Evolutionary conservation across 495 filamentous ascomycete species (phyloP), one percentile per base, ranked within the genome.

Genomic region (Geopyxis carbonaria): DNA sequence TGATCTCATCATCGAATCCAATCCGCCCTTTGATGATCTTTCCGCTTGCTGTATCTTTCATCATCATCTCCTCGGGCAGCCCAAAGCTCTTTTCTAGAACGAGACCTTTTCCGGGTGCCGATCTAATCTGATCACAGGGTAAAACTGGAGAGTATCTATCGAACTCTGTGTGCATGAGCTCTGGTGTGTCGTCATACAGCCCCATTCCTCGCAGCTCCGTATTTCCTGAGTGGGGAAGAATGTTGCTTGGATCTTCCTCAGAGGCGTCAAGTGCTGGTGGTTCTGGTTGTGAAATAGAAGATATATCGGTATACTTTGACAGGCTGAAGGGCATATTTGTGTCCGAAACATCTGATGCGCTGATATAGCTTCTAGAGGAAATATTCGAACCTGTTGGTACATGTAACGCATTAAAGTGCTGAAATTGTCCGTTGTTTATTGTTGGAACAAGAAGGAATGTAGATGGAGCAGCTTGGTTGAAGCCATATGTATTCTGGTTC

Each of bases 61-160:
- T 53, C 47, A 47, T 53, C 50, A 50, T 54, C 45, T 52, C 44
- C 37, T 52, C 50, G 10, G 51, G 51, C 21, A 54, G 27, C 22
- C 48, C 48, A 33, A 54, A 54, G 42, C 51, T 54, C 33, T 44
- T 47, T 16, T 54, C 51, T 34, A 54, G 39, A 27, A 54, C 49
- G 21, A 53, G 43, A 25, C 50, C 48, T 22, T 44, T 47, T 18
- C 50, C 48, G 3, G 46, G 25, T 11, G 40, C 47, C 8, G 36
- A 24, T 13, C 36, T 22, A 4, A 39, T 5, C 18, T 39, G 36
- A 29, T 40, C 43, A 23, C 44, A 44, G 27, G 48, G 50, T 2
- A 48, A 44, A 3, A 47, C 20, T 20, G 48, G 48, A 15, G 44
- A 50, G 21, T 40, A 51, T 5, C 40, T 45, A n/a, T n/a, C n/a